phyloP scores from a whole-genome alignment of 2,329 filamentous ascomycete species.

The Gaeumannomyces sp. region DNA sequence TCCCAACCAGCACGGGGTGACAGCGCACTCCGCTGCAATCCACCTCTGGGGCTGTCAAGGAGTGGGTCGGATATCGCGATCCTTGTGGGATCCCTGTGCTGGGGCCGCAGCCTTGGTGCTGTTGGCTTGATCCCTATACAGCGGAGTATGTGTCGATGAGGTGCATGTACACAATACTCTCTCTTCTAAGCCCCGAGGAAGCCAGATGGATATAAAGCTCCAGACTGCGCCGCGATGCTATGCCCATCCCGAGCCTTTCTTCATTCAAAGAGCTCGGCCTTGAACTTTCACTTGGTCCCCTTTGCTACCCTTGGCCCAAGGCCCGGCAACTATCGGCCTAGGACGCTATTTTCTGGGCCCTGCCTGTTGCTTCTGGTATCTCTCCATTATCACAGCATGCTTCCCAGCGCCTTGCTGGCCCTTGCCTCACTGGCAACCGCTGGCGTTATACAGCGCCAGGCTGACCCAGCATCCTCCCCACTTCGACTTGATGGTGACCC shows the following conservation, averaged over 20 bases:
- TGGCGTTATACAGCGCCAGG: neutral
- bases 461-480: neutral
- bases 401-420: neutral
- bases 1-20: neutral
- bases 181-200: neutral
- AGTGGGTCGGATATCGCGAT: neutral
- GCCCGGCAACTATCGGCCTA: too few species aligned
- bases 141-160: too few species aligned
- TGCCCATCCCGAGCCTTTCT: neutral
- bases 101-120: too few species aligned
- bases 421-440: neutral
- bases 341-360: too few species aligned
- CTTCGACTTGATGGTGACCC: neutral
- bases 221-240: neutral
- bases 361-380: neutral
- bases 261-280: neutral
- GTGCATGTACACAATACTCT: neutral
- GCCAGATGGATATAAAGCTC: neutral
- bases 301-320: neutral
- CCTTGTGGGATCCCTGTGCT: neutral
- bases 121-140: too few species aligned
- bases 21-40: neutral
- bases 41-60: neutral
- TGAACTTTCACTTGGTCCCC: too few species aligned
- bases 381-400: neutral